Percentiles rank a stretch among this genome's conserved stretches.
Evolutionary conservation across 257 asterid genomes (phyloP).

Genomic region (Galeopsis tetrahit): DNA sequence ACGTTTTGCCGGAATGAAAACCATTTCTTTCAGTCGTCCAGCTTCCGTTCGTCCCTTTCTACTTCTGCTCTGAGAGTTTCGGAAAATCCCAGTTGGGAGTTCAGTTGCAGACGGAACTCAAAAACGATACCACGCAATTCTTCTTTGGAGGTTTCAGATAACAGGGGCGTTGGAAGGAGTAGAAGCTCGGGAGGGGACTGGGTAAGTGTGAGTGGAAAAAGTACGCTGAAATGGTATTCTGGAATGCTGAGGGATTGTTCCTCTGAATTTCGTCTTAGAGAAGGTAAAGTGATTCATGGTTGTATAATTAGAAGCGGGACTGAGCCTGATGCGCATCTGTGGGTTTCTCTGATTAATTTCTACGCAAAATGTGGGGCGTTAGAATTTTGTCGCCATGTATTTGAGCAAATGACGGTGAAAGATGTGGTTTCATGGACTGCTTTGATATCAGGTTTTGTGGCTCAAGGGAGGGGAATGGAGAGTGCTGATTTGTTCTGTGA

Average conservation of each 20-base stretch:
- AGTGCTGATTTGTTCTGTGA: conserved; percentile 60
- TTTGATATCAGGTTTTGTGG: conserved; percentile 79
- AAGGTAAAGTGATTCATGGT: conserved; percentile 73
- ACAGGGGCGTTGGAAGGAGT: conserved; percentile 32
- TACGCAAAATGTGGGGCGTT: conserved; percentile 73
- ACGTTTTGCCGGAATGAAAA: conserved; percentile 39
- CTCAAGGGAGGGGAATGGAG: conserved; percentile 60
- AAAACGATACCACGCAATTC: conserved; percentile 27
- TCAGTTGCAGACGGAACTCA: conserved; percentile 9
- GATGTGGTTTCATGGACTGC: conserved; percentile 86
- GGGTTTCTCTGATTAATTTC: conserved; percentile 76
- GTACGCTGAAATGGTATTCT: conserved; percentile 59
- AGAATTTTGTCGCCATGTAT: conserved; percentile 41
- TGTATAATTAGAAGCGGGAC: conserved; percentile 50
- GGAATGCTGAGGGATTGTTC: conserved; percentile 60
- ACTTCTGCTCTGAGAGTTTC: conserved; percentile 38
- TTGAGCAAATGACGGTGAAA: conserved; percentile 59
- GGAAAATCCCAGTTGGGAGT: conserved; percentile 30
- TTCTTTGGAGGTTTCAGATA: conserved; percentile 34
- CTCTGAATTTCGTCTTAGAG: conserved; percentile 42
- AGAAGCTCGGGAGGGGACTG: conserved; percentile 28
- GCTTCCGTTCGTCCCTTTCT: conserved; percentile 34
- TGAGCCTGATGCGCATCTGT: conserved; percentile 66
- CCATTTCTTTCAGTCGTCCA: conserved; percentile 28
- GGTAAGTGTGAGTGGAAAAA: conserved; percentile 28